Base-by-base conservation (phyloP, 2,329 filamentous ascomycete species). In the Coniosporium tulheliwenetii region DNA sequence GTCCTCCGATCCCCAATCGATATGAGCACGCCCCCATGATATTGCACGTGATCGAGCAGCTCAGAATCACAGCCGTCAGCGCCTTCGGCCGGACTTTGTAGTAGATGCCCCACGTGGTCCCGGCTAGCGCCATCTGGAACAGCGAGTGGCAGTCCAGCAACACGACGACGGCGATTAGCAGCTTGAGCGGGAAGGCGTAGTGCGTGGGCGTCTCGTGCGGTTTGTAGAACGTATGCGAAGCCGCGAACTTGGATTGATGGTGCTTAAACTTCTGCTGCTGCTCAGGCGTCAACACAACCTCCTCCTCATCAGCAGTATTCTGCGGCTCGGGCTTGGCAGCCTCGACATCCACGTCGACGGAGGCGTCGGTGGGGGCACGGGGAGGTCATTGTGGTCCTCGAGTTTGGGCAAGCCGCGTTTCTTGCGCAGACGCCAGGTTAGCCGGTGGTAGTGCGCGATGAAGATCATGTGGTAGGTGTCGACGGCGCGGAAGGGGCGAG, bases 381-480 rank as follows among this genome's bases (percentile, higher is more conserved):
- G 80, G 1, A 85, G 63, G 52, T 84, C 79, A 47, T 84, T 84
- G 50, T 76, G 75, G 56, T 85, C 75, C 38, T 70, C 69, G 7
- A 85, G 63, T 4, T 74, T 63, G 0, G 78, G 78, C 0, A 84
- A 65, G 30, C 63, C 64, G 12, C 74, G 66, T 55, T 79, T 74
- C 46, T 75, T 69, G 16, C 81, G 74, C 10, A 72, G 62, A 39
- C 74, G 71, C 77, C 77, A 81, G 2, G 78, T 81, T 37, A 74
- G 54, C 43, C 70, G 67, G 43, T 75, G 77, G 51, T 86, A 89
- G 45, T 79, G 79, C 0, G 79, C 78, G 44, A 93, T 81, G 58
- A 76, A 89, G 35, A 77, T 73, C 82, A 91, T 87, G 58, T 91
- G 85, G 56, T 93, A 93, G 0, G 85, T 91, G 54, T 93, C 85